Base-by-base conservation (phyloP, 2,329 filamentous ascomycete species). In the Colletotrichum camelliae region DNA sequence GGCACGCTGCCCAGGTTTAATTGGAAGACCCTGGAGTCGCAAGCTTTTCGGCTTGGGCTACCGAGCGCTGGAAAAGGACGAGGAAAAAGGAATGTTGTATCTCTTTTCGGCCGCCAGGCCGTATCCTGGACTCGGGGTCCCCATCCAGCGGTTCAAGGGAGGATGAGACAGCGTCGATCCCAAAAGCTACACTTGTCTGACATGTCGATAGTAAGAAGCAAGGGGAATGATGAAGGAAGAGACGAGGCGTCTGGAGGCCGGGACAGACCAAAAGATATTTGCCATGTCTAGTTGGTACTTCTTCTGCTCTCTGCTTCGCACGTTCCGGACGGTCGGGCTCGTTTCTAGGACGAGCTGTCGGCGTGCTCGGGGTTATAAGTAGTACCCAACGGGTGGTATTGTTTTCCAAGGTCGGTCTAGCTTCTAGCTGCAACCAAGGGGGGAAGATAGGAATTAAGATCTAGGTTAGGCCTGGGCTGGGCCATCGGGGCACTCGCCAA, bases 141-240 rank as follows among this genome's bases (percentile, higher is more conserved):
- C 33, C 31, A 37, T 39, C 37, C 31, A 48, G 18, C 18, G 48
- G 37, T 12, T 35, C 31, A 37, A 75, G 73, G 69, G 73, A 75
- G 55, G 55, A 9, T 37, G 39, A 72, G 62, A 72, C 73, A 75
- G 35, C 37, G 55, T 43, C 62, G 62, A 67, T 67, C 27, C 33
- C 15, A 5, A 18, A 48, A 43, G 55, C 68, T 27, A 37, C 24
- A 75, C 21, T 37, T 62, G 73, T 57, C 39, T 64, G 61, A 60
- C 52, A 72, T 31, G 18, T 67, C 52, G 52, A 72, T 67, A 12
- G 73, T 58, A 55, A 62, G 73, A 72, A 62, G 61, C 69, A 75
- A 72, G 73, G 73, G 62, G 35, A 72, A 35, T 37, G 18, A 39
- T 48, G n/a, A 18, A 15, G 12, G 18, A 48, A 61, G 37, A 67